Conservation (phyloP, 2,329 filamentous ascomycete genomes). For the Rosellinia necatrix region DNA sequence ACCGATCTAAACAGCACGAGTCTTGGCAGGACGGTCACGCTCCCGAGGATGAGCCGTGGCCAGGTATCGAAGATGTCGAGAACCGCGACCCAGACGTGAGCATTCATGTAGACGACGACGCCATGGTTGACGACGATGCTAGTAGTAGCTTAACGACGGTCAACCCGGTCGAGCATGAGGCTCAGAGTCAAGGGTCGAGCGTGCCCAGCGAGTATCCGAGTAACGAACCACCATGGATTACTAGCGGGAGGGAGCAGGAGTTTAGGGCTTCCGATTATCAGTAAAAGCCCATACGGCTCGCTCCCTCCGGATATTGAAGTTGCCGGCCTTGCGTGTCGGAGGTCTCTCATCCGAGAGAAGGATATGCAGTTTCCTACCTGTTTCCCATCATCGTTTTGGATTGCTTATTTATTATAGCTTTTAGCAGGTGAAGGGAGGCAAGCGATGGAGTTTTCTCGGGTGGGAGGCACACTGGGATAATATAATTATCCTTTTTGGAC, state of each 20-base stretch:
- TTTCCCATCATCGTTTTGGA: no score
- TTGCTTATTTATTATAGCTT: no score
- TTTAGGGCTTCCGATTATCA: constrained; percentile 29
- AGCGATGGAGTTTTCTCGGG: constrained; percentile 22
- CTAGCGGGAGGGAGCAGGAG: constrained; percentile 24
- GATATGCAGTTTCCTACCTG: not conserved
- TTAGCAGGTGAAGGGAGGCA: not conserved
- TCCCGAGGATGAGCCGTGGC: constrained; percentile 62
- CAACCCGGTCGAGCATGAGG: constrained; percentile 27
- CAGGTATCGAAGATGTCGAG: constrained; percentile 61
- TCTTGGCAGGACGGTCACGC: constrained; percentile 40
- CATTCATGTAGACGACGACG: constrained; percentile 36
- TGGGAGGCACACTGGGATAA: not conserved
- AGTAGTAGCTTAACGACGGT: constrained; percentile 22
- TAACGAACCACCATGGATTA: constrained; percentile 35
- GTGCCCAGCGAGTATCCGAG: constrained; percentile 40
- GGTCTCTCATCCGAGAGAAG: not conserved
- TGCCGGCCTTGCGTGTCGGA: no score
- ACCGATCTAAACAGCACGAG: constrained; percentile 33
- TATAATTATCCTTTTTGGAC: not conserved
- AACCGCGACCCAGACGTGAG: constrained; percentile 52
- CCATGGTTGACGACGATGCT: constrained; percentile 31
- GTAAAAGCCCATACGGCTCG: not conserved
- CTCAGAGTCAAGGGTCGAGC: constrained; percentile 33
- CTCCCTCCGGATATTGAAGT: no score